Base-by-base conservation (phyloP, 306 rosid species). In the Pterocarpus macrocarpus region DNA sequence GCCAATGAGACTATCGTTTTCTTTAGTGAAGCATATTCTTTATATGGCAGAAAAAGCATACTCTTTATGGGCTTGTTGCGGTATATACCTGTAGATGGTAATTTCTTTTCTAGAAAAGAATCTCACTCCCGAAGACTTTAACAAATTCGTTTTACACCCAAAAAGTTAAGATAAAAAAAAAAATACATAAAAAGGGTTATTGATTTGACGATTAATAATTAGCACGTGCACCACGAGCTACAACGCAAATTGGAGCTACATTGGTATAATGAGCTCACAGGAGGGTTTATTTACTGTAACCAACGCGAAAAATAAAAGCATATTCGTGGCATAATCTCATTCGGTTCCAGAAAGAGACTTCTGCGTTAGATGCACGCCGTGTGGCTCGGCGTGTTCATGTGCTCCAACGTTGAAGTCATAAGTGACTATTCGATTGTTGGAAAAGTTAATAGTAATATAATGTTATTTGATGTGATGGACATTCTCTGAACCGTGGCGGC, bases 291-390 rank as follows among this genome's bases (percentile, higher is more conserved):
- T 58, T 58, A 58, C 35, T 7, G 1, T 13, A 15, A 55, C 61
- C 36, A 10, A 59, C 13, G 28, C 11, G 36, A 59, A 13, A 38
- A 41, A 16, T 5, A 45, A 47, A 30, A 71, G 81, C 56, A 80
- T 75, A 79, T 84, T 73, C 68, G 12, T 30, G 39, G 84, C 0
- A 49, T 79, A 74, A 79, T 73, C 77, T 11, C 8, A 38, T 58
- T 73, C 33, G 14, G 17, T 36, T 47, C 61, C 49, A 64, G 44
- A 73, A 78, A 10, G 11, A 17, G 50, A 12, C 0, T 17, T 66
- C 58, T 57, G 81, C 83, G 83, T 67, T 11, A 57, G 28, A 15
- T 73, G 52, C 71, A 83, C 83, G 83, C 81, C 47, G 43, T 39
- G 43, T 28, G 14, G 4, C 69, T 36, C 15, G 68, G 5, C 70